Evolutionary conservation across 1,139 yeast genomes (phyloP).

Genomic region (Waltiozyma sp.): DNA sequence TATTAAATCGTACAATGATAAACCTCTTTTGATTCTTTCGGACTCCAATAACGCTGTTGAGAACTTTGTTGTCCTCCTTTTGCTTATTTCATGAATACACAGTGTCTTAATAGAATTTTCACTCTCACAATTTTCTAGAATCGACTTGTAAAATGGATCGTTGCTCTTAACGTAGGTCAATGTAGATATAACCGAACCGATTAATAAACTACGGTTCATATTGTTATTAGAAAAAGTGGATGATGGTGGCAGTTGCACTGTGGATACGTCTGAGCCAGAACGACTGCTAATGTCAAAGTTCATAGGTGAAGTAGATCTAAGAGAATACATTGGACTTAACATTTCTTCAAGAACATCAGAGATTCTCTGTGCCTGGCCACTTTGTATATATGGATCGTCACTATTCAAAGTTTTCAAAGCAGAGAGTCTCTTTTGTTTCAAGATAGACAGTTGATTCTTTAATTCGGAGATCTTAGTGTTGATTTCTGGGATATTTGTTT

Average conservation of each 20-base stretch:
- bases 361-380: background rate
- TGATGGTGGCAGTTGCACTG: no score
- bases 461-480: background rate
- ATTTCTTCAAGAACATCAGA: background rate
- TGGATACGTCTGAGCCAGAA: no score
- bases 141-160: constrained; percentile 2
- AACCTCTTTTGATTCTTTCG: background rate
- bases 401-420: background rate
- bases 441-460: background rate
- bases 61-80: background rate
- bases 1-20: constrained; percentile 1
- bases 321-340: background rate
- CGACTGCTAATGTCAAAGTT: background rate
- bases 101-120: background rate
- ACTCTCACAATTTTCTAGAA: constrained; percentile 2
- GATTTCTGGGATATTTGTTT: background rate
- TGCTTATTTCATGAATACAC: background rate
- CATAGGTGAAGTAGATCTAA: background rate
- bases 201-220: background rate
- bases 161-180: constrained; percentile 2
- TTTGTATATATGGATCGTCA: background rate
- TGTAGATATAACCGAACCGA: constrained; percentile 5
- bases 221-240: constrained; percentile 2
- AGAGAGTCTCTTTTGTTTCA: background rate
- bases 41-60: constrained; percentile 3